Evolutionary conservation across 345 rosid species (phyloP), one percentile per base, ranked within the genome.

Genomic region (Arabidopsis thaliana): DNA sequence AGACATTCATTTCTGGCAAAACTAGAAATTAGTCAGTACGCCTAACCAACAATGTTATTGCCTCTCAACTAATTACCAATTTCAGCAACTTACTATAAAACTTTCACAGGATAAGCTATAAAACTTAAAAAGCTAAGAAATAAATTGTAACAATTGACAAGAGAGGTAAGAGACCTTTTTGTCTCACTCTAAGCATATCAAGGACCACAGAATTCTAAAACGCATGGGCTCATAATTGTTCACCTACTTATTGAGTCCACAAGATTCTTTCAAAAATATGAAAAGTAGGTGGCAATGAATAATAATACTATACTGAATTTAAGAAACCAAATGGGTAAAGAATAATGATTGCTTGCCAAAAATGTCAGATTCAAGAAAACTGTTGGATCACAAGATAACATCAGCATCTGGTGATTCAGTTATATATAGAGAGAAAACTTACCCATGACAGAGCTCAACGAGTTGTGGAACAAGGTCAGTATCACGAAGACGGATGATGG

Each of bases 371-470:
- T 57, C 44, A 56, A 32, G 30, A 67, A 25, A 52, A 24, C 3
- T 25, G 59, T 59, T 9, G 60, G 49, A 36, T 23, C 38, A 49
- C 59, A 51, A 46, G 51, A 16, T n/a, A 41, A 16, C 28, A 71
- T 42, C 25, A 57, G 36, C 34, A 69, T n/a, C n/a, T 2, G 45
- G 25, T 52, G 42, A 61, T 45, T 20, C 8, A 65, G 14, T 48
- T 37, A n/a, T n/a, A 6, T 24, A 63, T 63, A 37, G 25, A 56
- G 34, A 78, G 73, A 13, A 60, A 48, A 64, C 84, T 65, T 83
- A 94, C 98, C 93, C 98, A 51, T 90, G 98, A 80, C 95, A 91
- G 53, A 94, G 89, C 59, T 89, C 93, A 78, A 87, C 84, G 58
- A 94, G 90, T 77, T 87, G 96, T 28, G 98, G 97, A 78, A 94